Conservation (phyloP, 306 rosid species). For the Calophaca sinica region DNA sequence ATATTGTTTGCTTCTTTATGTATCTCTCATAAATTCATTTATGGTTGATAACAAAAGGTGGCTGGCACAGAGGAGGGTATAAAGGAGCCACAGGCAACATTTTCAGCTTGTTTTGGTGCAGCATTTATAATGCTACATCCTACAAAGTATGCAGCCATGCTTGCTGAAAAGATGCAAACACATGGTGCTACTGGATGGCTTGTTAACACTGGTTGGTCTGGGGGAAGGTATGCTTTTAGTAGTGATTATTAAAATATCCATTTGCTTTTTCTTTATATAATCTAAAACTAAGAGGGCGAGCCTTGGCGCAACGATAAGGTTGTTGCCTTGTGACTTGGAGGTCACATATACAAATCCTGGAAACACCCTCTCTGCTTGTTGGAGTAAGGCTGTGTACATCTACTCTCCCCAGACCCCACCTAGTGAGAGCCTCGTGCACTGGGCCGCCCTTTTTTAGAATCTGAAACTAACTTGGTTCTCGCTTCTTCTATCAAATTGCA, state of each 20-base stretch:
- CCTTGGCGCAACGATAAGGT: no score
- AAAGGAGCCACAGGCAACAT: conserved; percentile 91
- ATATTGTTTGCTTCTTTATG: not conserved
- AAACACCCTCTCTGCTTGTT: no score
- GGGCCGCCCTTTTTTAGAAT: not conserved
- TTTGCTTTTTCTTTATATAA: not conserved
- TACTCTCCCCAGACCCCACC: no score
- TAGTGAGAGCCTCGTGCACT: no score
- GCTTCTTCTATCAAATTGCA: conserved; percentile 42
- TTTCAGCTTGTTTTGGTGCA: conserved; percentile 95
- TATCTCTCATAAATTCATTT: not conserved
- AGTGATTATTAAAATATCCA: not conserved
- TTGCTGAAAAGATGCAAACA: conserved; percentile 84
- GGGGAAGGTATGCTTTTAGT: conserved; percentile 69
- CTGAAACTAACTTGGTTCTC: not conserved
- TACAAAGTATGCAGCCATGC: conserved; percentile 87
- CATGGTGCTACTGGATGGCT: conserved; percentile 95
- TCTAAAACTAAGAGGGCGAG: not conserved
- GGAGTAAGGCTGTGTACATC: no score
- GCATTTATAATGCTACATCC: conserved; percentile 96
- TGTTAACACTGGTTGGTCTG: conserved; percentile 94
- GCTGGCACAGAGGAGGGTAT: conserved; percentile 92
- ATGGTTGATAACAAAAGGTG: conserved; percentile 56
- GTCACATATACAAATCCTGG: no score
- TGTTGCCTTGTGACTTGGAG: no score